These are phyloP conservation scores for Fistulinella staudtii DNA, from an alignment of 1,284 basidiomycete genomes.

Conservation along the genomic window DNA sequence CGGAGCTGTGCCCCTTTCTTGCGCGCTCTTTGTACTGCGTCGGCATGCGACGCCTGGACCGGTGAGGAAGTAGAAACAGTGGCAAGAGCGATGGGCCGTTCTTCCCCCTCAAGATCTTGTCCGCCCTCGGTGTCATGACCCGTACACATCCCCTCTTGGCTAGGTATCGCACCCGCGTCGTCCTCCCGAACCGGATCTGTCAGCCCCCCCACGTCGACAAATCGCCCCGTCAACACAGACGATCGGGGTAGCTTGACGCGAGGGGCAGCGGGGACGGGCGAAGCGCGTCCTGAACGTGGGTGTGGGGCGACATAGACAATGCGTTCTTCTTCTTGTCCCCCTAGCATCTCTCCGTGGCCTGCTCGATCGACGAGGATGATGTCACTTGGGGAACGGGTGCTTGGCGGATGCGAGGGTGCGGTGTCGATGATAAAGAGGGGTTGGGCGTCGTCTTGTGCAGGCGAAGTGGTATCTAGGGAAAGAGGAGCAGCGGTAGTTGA, in stretches of 20 bases:
- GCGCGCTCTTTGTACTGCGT: conserved; percentile 17
- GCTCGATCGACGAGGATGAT: conserved; percentile 24
- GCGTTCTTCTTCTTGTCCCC: conserved; percentile 45
- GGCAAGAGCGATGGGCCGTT: no score
- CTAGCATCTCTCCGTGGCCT: conserved; percentile 18
- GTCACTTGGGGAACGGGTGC: conserved; percentile 16
- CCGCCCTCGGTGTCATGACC: neutral
- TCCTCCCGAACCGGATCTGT: conserved; percentile 9
- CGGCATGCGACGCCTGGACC: no score
- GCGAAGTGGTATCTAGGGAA: neutral
- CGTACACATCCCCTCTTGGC: neutral
- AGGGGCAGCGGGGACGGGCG: conserved; percentile 14
- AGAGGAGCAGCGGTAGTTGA: neutral
- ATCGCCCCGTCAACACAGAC: conserved; percentile 32
- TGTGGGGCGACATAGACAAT: conserved; percentile 64
- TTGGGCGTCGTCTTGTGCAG: neutral
- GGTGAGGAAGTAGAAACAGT: neutral
- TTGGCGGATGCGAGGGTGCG: conserved; percentile 27
- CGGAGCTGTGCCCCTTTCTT: conserved; percentile 25
- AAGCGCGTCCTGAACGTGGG: conserved; percentile 34
- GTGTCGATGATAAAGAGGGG: conserved; percentile 42
- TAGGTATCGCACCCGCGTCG: neutral
- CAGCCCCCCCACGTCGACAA: neutral
- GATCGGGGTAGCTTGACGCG: conserved; percentile 20
- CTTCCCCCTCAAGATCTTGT: neutral